Evolutionary conservation across 768 basidiomycete species (phyloP).

Genomic region (Naganishia antarctica): DNA sequence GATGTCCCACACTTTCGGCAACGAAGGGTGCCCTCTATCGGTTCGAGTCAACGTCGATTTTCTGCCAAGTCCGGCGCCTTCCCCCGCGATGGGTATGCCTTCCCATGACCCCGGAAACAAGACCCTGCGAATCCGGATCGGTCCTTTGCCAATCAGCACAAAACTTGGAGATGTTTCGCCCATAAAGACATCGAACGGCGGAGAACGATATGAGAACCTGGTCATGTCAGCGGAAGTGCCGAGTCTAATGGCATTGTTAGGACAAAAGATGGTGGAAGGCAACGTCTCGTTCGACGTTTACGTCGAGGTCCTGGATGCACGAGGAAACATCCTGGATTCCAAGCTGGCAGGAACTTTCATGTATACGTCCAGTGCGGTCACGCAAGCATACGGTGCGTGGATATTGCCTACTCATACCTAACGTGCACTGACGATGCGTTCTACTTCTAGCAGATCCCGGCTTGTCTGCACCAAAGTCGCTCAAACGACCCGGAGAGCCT

Average conservation of each 20-base stretch:
- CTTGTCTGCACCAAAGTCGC: slow-evolving; percentile 3
- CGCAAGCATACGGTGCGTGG: slow-evolving; percentile 6
- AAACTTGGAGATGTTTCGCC: slow-evolving; percentile 17
- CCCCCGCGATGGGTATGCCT: neutral
- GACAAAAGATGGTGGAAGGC: slow-evolving; percentile 13
- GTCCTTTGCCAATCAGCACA: slow-evolving; percentile 5
- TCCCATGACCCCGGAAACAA: slow-evolving; percentile 10
- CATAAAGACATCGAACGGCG: slow-evolving; percentile 9
- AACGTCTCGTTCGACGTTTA: slow-evolving; percentile 13
- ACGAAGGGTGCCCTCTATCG: slow-evolving; percentile 11
- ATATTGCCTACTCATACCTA: neutral
- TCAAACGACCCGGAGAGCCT: slow-evolving; percentile 21
- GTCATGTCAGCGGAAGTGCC: slow-evolving; percentile 22
- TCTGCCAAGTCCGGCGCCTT: slow-evolving; percentile 6
- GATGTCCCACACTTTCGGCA: slow-evolving; percentile 14
- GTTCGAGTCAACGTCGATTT: slow-evolving; percentile 18
- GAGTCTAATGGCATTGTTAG: slow-evolving; percentile 3
- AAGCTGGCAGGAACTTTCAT: slow-evolving; percentile 21
- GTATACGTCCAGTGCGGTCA: neutral
- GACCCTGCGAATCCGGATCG: slow-evolving; percentile 13
- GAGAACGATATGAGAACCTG: slow-evolving; percentile 19
- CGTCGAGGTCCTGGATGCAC: slow-evolving; percentile 15
- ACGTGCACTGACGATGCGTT: neutral
- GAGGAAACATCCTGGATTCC: slow-evolving; percentile 14
- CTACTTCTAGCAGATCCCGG: neutral